phyloP scores from a whole-genome alignment of 306 rosid species.

The Lathyrus oleraceus region DNA sequence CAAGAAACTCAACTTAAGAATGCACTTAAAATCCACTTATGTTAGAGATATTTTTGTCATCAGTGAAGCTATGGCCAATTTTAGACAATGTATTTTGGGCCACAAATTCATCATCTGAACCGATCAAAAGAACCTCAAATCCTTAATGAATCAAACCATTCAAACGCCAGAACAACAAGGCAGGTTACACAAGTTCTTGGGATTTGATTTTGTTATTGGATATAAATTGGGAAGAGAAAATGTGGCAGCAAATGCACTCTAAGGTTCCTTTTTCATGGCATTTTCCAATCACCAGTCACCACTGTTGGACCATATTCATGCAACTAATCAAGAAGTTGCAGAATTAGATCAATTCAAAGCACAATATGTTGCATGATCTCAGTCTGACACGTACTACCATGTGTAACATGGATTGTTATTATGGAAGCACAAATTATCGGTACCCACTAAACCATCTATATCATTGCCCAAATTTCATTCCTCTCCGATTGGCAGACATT shows the following conservation, averaged over 20 bases:
- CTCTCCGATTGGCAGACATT: background rate
- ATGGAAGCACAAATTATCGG: background rate
- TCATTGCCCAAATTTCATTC: background rate
- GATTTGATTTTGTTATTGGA: background rate
- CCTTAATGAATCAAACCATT: background rate
- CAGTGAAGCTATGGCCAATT: background rate
- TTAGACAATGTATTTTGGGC: background rate
- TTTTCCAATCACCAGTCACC: too few relatives aligned
- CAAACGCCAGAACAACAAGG: background rate
- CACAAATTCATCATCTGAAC: background rate
- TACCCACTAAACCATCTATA: too few relatives aligned
- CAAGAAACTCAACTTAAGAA: background rate
- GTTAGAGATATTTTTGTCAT: background rate
- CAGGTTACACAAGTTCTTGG: background rate
- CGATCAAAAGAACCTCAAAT: background rate
- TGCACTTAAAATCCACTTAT: background rate
- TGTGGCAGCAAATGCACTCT: background rate
- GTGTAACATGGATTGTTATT: too few relatives aligned
- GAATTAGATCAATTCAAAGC: too few relatives aligned
- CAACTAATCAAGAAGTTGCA: background rate
- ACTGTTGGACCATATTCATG: too few relatives aligned
- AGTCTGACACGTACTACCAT: background rate
- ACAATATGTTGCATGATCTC: background rate
- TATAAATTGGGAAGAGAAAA: background rate
- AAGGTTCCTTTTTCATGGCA: background rate